Conservation (phyloP, 2,329 filamentous ascomycete species). For the Pseudogymnoascus sp. region DNA sequence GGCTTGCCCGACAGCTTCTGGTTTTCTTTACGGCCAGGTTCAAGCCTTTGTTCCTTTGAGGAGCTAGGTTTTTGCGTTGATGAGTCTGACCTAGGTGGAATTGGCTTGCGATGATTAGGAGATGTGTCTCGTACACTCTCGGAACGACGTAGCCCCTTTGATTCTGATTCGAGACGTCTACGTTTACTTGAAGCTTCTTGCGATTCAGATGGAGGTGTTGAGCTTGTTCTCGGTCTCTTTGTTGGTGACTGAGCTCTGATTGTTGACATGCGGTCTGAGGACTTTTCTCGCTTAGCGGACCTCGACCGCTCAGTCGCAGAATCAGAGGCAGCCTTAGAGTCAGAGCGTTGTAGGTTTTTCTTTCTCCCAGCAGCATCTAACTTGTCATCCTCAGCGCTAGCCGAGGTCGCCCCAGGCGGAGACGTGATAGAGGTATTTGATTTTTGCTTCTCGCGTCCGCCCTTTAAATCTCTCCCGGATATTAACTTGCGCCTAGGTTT, state of each 20-base stretch:
- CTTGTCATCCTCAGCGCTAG: background rate
- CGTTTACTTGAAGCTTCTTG: constrained; percentile 47
- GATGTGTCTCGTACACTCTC: constrained; percentile 23
- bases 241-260: constrained; percentile 43
- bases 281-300: constrained; percentile 54
- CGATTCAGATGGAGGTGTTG: constrained; percentile 44
- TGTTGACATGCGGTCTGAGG: constrained; percentile 44
- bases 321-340: constrained; percentile 13
- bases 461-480: constrained; percentile 55
- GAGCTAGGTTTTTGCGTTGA: background rate
- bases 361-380: background rate
- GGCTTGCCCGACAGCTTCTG: constrained; percentile 17
- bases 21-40: background rate
- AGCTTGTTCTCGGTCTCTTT: constrained; percentile 54
- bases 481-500: constrained; percentile 58
- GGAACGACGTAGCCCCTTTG: constrained; percentile 15
- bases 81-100: background rate
- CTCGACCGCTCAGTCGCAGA: constrained; percentile 44
- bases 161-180: constrained; percentile 47
- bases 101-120: constrained; percentile 19
- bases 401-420: background rate
- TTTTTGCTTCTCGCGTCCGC: constrained; percentile 45
- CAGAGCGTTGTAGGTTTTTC: background rate
- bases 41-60: background rate
- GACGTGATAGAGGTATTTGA: constrained; percentile 47